Percentiles rank a stretch among this genome's conserved stretches.
Evolutionary conservation across 257 asterid genomes (phyloP).

Genomic region (Solanum pimpinellifolium): DNA sequence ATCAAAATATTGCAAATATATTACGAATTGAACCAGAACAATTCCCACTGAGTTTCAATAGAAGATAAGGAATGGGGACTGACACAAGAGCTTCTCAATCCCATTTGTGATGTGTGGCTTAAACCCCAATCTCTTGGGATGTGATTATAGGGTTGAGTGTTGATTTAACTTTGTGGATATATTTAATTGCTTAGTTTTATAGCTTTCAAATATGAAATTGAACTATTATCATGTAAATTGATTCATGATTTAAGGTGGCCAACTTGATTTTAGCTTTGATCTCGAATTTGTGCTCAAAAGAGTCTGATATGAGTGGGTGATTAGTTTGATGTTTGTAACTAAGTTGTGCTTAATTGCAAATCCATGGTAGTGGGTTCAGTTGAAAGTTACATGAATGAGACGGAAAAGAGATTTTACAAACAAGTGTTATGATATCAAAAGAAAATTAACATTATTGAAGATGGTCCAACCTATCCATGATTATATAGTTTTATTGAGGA

Average conservation of each 20-base stretch:
- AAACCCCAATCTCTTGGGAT: not conserved
- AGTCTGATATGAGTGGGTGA: not conserved
- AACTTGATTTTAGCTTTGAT: not conserved
- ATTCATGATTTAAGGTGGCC: not conserved
- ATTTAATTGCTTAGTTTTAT: not conserved
- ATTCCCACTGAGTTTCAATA: too few relatives aligned
- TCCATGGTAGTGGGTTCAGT: not conserved
- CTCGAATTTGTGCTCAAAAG: not conserved
- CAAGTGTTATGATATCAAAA: too few relatives aligned
- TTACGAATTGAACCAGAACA: too few relatives aligned
- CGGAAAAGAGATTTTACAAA: too few relatives aligned
- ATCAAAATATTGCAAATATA: too few relatives aligned
- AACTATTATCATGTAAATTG: not conserved
- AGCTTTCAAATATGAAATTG: not conserved
- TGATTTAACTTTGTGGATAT: not conserved
- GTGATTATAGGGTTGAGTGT: not conserved
- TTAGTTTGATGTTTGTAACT: not conserved
- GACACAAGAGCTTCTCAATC: too few relatives aligned
- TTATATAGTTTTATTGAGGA: too few relatives aligned
- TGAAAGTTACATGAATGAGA: too few relatives aligned
- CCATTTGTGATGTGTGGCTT: not conserved
- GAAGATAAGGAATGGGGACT: too few relatives aligned
- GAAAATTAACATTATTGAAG: too few relatives aligned
- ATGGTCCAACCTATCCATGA: too few relatives aligned
- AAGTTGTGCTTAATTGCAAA: not conserved